Evolutionary conservation across 495 filamentous ascomycete genomes (phyloP), one percentile per base, ranked within the genome.

Genomic region (Podospora didyma): DNA sequence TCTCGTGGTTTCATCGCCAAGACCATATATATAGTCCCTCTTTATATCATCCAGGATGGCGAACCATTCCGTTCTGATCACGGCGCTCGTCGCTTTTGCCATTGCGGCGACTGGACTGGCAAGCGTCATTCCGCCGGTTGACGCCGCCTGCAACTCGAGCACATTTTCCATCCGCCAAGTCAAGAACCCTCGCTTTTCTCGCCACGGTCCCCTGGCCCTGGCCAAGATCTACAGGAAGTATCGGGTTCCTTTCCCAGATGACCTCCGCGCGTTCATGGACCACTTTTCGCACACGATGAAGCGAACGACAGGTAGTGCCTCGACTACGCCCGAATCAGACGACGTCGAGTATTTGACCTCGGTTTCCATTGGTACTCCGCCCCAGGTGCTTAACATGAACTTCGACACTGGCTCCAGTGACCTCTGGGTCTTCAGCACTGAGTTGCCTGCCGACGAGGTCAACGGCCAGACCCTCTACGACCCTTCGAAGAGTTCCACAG

Each of bases 361-460:
- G 16, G 86, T 91, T 51, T 75, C 69, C 2, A 75, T 91, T 56
- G 89, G 89, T 56, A 76, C 67, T 1, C 74, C 74, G 0, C 72
- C 73, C 12, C 81, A 84, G 51, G 80, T 75, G 4, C 65, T 90
- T 61, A 79, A 84, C 62, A 63, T 92, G 54, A 84, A 90, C 65
- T 79, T 90, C 62, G 89, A 92, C 66, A 90, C 89, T 41, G 89
- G 89, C 3, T 88, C 84, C 39, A 82, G 85, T 44, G 89, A 92
- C 72, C 80, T 92, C 77, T 90, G 73, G 74, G 72, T 75, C 20
- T 73, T 75, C 61, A 69, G 65, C 59, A 63, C 66, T 17, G 59
- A 69, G 56, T 65, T 65, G 1, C 17, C 59, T 12, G 37, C 46
- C 24, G 48, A 24, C 34, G 60, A 66, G 31, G 57, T 71, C 28